phyloP scores from a whole-genome alignment of 129 eudicot species.

The Glebionis coronaria region DNA sequence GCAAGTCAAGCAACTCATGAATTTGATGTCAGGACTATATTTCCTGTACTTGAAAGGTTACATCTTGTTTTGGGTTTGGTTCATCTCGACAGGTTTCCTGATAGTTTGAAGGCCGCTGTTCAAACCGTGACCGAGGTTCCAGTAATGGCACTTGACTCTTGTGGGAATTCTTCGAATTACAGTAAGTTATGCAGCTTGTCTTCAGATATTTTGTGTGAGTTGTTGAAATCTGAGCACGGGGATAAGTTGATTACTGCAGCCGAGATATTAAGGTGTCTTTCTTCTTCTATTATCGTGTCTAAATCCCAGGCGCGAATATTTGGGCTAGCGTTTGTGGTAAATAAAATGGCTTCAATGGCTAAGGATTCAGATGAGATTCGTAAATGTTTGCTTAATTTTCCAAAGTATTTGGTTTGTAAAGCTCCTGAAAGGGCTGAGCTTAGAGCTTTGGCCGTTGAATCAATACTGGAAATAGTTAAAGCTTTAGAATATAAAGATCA shows the following conservation, averaged over 20 bases:
- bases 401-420: constrained; percentile 64
- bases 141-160: constrained; percentile 43
- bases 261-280: constrained; percentile 67
- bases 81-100: constrained; percentile 86
- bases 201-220: constrained; percentile 52
- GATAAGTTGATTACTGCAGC: constrained; percentile 41
- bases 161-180: constrained; percentile 47
- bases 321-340: constrained; percentile 53
- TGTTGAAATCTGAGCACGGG: no score
- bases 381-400: constrained; percentile 59
- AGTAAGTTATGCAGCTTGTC: constrained; percentile 52
- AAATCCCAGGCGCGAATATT: constrained; percentile 64
- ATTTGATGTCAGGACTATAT: constrained; percentile 62
- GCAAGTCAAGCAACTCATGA: constrained; percentile 19
- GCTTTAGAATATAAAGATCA: constrained; percentile 58
- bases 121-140: constrained; percentile 72
- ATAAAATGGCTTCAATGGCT: constrained; percentile 50
- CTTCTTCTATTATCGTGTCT: constrained; percentile 46
- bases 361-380: constrained; percentile 47
- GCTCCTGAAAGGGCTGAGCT: constrained; percentile 84
- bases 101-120: constrained; percentile 73
- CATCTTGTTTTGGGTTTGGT: constrained; percentile 62
- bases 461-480: constrained; percentile 68
- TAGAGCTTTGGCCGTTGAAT: constrained; percentile 80
- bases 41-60: constrained; percentile 61